These are phyloP conservation scores for Blastomyces silverae DNA, from an alignment of 2,329 filamentous ascomycete genomes.

Conservation along the genomic window DNA sequence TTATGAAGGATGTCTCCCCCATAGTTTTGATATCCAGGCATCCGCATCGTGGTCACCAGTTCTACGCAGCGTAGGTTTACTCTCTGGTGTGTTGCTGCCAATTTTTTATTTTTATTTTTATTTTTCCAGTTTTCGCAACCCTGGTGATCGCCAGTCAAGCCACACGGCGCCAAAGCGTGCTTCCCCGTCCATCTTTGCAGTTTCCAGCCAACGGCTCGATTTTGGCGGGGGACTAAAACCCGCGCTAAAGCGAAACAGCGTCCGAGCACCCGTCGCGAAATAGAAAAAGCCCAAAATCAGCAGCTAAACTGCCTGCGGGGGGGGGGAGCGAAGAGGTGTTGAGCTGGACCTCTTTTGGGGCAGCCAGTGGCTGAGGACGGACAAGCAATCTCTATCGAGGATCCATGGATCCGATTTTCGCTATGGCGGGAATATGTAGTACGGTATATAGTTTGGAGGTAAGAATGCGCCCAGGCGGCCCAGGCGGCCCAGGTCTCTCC, in stretches of 20 bases:
- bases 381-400: too few relatives aligned
- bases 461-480: not conserved
- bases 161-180: not conserved
- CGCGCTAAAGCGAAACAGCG: not conserved
- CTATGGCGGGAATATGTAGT: too few relatives aligned
- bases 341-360: not conserved
- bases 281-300: too few relatives aligned
- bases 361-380: too few relatives aligned
- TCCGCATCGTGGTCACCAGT: too few relatives aligned
- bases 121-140: too few relatives aligned
- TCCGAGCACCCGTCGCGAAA: not conserved
- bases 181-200: not conserved
- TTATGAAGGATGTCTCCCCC: too few relatives aligned
- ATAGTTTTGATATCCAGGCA: too few relatives aligned
- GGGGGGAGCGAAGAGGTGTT: not conserved
- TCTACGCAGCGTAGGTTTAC: too few relatives aligned
- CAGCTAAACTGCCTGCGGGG: not conserved
- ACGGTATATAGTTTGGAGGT: too few relatives aligned
- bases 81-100: too few relatives aligned
- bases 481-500: not conserved
- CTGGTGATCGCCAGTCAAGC: not conserved
- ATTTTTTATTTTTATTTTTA: not conserved
- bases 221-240: not conserved
- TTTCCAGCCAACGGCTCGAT: not conserved
- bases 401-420: too few relatives aligned